Conservation (phyloP, 306 rosid genomes). For the Quillaja saponaria region DNA sequence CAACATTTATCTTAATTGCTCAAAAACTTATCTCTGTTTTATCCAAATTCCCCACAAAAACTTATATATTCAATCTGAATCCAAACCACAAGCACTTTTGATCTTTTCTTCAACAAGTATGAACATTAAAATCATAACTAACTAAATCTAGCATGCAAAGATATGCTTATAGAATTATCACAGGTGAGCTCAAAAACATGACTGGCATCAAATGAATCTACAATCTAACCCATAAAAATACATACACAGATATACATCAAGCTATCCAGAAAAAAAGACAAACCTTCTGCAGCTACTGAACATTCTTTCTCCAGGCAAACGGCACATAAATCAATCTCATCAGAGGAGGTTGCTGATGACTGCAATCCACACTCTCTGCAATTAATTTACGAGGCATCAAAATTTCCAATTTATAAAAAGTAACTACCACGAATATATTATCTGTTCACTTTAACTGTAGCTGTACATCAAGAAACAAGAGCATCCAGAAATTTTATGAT, state of each 20-base stretch:
- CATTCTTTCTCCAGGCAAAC: constrained; percentile 93
- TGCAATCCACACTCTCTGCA: constrained; percentile 87
- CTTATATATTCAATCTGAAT: too few species aligned
- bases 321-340: constrained; percentile 76
- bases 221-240: not conserved
- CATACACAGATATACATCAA: not conserved
- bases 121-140: too few species aligned
- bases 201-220: too few species aligned
- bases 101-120: too few species aligned
- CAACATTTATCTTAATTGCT: too few species aligned
- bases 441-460: constrained; percentile 3
- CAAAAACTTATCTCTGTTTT: too few species aligned
- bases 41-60: too few species aligned
- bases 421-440: constrained; percentile 10
- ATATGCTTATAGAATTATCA: too few species aligned
- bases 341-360: constrained; percentile 51
- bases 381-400: constrained; percentile 20
- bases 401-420: not conserved
- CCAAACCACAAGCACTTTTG: too few species aligned
- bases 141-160: too few species aligned
- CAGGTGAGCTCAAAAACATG: too few species aligned
- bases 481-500: not conserved
- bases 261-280: constrained; percentile 23
- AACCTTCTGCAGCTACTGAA: constrained; percentile 90
- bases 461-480: constrained; percentile 17